phyloP scores from a whole-genome alignment of 352 stramenopile genomes.

The Pythium aristosporum region DNA sequence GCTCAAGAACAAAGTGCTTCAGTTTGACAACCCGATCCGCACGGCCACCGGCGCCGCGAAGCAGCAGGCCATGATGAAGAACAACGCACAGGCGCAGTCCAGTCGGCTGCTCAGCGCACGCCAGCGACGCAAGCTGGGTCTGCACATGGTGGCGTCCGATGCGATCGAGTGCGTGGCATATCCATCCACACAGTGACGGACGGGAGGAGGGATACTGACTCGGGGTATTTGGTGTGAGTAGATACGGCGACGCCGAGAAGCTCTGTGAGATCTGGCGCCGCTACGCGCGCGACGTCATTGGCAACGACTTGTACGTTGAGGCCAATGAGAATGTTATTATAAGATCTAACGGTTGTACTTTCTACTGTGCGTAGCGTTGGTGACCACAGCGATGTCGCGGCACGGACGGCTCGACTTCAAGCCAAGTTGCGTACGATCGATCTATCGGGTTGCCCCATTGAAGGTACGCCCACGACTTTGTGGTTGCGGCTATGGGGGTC shows the following conservation, averaged over 20 bases:
- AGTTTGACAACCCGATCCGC: slow-evolving; percentile 74
- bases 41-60: slow-evolving; percentile 29
- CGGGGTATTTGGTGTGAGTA: slow-evolving; percentile 1
- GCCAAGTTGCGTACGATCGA: slow-evolving; percentile 62
- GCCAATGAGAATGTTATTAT: slow-evolving; percentile 16
- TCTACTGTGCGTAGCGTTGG: slow-evolving; percentile 6
- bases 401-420: slow-evolving; percentile 34
- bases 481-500: no score
- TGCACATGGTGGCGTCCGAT: slow-evolving; percentile 48
- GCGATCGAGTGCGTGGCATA: slow-evolving; percentile 41
- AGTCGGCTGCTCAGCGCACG: slow-evolving; percentile 62
- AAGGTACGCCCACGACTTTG: slow-evolving; percentile 35
- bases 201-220: not conserved
- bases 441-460: slow-evolving; percentile 63
- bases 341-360: not conserved
- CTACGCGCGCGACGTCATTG: slow-evolving; percentile 57
- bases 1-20: slow-evolving; percentile 80
- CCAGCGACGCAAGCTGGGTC: slow-evolving; percentile 46
- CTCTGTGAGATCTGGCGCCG: slow-evolving; percentile 67
- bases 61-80: slow-evolving; percentile 10
- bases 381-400: slow-evolving; percentile 14
- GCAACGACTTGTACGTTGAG: slow-evolving; percentile 34
- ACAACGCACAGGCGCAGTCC: slow-evolving; percentile 41
- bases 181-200: not conserved
- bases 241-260: slow-evolving; percentile 48